Base-by-base conservation (phyloP, 208 protist species). In the Crithidia acanthocephali region DNA sequence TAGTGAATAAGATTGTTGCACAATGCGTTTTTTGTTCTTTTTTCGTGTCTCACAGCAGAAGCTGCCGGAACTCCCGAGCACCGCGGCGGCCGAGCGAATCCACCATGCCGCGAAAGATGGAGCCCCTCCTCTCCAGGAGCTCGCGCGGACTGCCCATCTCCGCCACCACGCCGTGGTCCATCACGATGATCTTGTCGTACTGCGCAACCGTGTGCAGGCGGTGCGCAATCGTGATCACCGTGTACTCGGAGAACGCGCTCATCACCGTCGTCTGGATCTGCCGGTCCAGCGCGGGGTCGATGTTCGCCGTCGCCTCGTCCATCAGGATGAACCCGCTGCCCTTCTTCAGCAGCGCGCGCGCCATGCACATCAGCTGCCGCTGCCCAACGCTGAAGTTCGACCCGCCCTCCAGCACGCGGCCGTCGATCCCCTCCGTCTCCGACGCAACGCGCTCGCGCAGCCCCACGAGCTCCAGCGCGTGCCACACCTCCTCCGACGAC, bases 221-320 rank as follows among this genome's bases (percentile, higher is more conserved):
- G 75, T 95, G 91, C 30, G 88, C 86, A 58, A 94, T 92, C 60
- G 84, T 91, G 72, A 95, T 83, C 50, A 93, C 86, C 27, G 91
- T 95, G 84, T 90, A 84, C 40, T 64, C 74, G 13, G 69, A 62
- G 59, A 95, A 95, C 60, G 77, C 70, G 15, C 56, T 76, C 75
- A 71, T 76, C 51, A 93, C 79, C 7, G 77, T 83, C n/a, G 75
- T 44, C 78, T 90, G 86, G 25, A 93, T 81, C 68, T 81, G 62
- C 55, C 74, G 73, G 68, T 95, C 87, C 25, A 89, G 74, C 32
- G 55, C 51, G 32, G 74, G 77, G 80, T 95, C 87, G 48, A 95
- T 83, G 74, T 92, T 91, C 61, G 87, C 83, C 55, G 85, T 92
- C 57, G 87, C 85, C 80, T 95, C 91, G 68, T 93, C 91, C 86